Base-by-base conservation (phyloP, 768 basidiomycete genomes). In the Psilocybe cyanescens region DNA sequence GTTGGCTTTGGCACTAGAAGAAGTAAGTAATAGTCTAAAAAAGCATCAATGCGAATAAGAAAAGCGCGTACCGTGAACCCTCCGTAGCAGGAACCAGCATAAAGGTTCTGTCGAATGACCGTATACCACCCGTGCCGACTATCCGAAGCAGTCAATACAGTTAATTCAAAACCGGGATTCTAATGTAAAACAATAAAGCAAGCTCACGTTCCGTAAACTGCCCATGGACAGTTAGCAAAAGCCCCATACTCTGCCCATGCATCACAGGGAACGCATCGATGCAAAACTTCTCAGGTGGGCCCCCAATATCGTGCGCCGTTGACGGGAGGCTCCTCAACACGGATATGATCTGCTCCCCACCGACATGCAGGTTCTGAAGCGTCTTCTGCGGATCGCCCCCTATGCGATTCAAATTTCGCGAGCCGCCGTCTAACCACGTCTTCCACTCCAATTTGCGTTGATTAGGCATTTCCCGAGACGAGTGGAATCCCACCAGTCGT, bases 71-170 rank as follows among this genome's bases (percentile, higher is more conserved):
- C 95, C 88, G 79, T 67, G 96, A 95, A 29, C 89, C 91, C 55
- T 90, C 87, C 28, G 87, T 76, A 2, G 95, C 90, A 41, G 91
- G 90, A 4, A 88, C 87, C 28, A 99, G 79, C 57, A 99, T 83
- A 70, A 99, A 96, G 0, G 93, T 89, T 59, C 97, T 84, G 72
- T 97, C 95, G 75, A 99, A 99, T 19, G 95, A 97, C 49, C 97
- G 86, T 24, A 94, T 77, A 9, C 95, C 95, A 57, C 86, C 85
- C 8, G 86, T 62, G 7, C 66, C 73, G 44, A 74, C 80, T 81
- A 37, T 51, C 29, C 39, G 51, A 49, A 55, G 9, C 28, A 46
- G 61, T 57, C 14, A 61, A 53, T 17, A 50, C 12, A 24, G 9
- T 49, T 30, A 50, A 1, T 16, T 56, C 49, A 29, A 16, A 44